A percentile compares a stretch with the other conserved stretches of the same genome.
Evolutionary conservation across 495 filamentous ascomycete species (phyloP).

Genomic region (Paragyromitra xinjiangensis): DNA sequence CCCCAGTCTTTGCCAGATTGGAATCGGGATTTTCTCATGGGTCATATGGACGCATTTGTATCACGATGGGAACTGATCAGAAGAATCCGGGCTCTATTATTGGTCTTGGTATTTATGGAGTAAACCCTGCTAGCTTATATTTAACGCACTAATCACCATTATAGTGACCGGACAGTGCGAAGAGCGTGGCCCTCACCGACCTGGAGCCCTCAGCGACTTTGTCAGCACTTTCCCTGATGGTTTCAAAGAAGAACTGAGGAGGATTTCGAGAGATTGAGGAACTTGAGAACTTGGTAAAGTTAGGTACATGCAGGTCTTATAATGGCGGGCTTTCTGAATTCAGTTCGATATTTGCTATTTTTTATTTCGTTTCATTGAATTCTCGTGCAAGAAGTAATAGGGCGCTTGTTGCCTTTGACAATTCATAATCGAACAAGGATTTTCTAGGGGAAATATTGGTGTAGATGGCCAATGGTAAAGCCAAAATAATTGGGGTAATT

Average conservation of each 20-base stretch:
- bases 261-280: slow-evolving; percentile 28
- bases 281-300: not conserved
- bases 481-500: not conserved
- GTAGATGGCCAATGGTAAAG: not conserved
- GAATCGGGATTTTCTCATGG: slow-evolving; percentile 45
- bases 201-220: slow-evolving; percentile 36
- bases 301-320: not conserved
- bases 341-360: not conserved
- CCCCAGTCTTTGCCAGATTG: slow-evolving; percentile 32
- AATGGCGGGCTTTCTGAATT: not conserved
- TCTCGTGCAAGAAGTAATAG: not conserved
- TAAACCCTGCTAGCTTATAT: not conserved
- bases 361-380: not conserved
- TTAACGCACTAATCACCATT: slow-evolving; percentile 9
- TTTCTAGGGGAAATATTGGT: not conserved
- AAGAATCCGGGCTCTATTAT: slow-evolving; percentile 18
- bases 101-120: slow-evolving; percentile 42
- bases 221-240: slow-evolving; percentile 39
- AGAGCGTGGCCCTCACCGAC: slow-evolving; percentile 21
- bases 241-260: slow-evolving; percentile 36
- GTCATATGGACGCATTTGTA: slow-evolving; percentile 44
- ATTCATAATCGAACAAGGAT: not conserved
- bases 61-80: slow-evolving; percentile 11
- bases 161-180: slow-evolving; percentile 43
- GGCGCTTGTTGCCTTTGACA: not conserved